Base-by-base conservation (phyloP, 2,329 filamentous ascomycete genomes). In the Aspergillus terreus region DNA sequence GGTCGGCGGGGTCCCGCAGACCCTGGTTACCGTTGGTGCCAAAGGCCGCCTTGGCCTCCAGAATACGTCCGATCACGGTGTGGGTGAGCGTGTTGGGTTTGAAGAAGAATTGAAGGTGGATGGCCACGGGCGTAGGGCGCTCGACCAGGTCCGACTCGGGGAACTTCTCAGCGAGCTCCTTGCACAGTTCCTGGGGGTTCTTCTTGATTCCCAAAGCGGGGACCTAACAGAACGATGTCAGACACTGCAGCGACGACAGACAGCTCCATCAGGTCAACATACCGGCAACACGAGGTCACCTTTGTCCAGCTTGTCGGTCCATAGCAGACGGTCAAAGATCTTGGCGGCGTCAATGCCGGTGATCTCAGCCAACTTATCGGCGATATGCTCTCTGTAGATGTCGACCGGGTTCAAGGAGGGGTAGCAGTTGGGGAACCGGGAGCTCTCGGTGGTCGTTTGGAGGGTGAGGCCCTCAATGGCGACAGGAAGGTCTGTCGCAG, bases 21-120 rank as follows among this genome's bases (percentile, higher is more conserved):
- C 85, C 85, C 35, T 79, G 66, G 40, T 76, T 76, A 15, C 76
- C 74, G 66, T 87, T 84, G 58, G 79, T 79, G 51, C 86, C 86
- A 63, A 82, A 88, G 17, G 74, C 70, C 2, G 70, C 64, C 54
- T 78, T 78, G 41, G 81, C 76, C 59, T 81, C 78, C 52, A 82
- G 73, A 46, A 88, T 82, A 52, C 80, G 80, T 4, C 79, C 77
- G 5, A 88, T 66, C 11, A 87, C 75, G 17, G 84, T 74, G 30
- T 77, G 74, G 9, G 78, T 77, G 19, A 88, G 74, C 6, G 78
- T 74, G 14, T 72, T 68, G 0, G 81, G 76, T 62, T 83, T 82
- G 76, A 85, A 87, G 70, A 85, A 84, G 71, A 88, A 86, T 49
- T 81, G 79, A 11, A 88, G 71, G 56, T 84, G 84, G 9, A 80